Evolutionary conservation across 2,329 filamentous ascomycete genomes (phyloP).

Genomic region (Septoria linicola): DNA sequence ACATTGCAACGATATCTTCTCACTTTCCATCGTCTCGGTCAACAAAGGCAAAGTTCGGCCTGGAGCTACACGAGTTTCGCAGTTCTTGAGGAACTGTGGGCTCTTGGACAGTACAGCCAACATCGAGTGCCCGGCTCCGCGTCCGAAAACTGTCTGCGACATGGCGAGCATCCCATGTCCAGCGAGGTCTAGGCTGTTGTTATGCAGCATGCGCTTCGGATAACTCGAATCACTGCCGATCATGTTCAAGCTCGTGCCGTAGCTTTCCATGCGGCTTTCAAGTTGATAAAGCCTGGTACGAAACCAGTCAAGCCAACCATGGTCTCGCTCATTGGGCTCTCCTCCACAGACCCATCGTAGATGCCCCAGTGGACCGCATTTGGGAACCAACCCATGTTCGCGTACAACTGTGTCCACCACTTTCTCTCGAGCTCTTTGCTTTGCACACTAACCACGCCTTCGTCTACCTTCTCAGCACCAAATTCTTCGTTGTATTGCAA

Average conservation of each 20-base stretch:
- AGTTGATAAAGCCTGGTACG: constrained; percentile 46
- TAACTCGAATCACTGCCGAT: too few relatives aligned
- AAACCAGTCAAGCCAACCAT: constrained; percentile 60
- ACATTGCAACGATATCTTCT: too few relatives aligned
- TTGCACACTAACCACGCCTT: constrained; percentile 40
- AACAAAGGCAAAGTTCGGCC: too few relatives aligned
- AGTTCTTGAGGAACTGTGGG: too few relatives aligned
- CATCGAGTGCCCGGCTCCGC: too few relatives aligned
- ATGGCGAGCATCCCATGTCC: too few relatives aligned
- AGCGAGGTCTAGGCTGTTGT: too few relatives aligned
- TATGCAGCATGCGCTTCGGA: too few relatives aligned
- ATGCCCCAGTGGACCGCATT: constrained; percentile 81
- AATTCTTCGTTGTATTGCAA: constrained; percentile 39
- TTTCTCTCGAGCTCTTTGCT: constrained; percentile 37
- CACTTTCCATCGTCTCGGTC: too few relatives aligned
- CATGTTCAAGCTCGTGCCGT: constrained; percentile 28
- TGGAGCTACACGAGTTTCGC: too few relatives aligned
- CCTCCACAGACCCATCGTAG: constrained; percentile 57
- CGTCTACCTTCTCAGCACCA: constrained; percentile 41
- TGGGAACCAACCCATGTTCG: constrained; percentile 75
- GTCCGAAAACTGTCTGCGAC: too few relatives aligned
- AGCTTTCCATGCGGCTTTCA: constrained; percentile 49
- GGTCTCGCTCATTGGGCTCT: constrained; percentile 54
- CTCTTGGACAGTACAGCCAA: too few relatives aligned
- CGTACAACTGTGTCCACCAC: constrained; percentile 67